Base-by-base conservation (phyloP, 306 rosid species). In the Begonia peltatifolia region DNA sequence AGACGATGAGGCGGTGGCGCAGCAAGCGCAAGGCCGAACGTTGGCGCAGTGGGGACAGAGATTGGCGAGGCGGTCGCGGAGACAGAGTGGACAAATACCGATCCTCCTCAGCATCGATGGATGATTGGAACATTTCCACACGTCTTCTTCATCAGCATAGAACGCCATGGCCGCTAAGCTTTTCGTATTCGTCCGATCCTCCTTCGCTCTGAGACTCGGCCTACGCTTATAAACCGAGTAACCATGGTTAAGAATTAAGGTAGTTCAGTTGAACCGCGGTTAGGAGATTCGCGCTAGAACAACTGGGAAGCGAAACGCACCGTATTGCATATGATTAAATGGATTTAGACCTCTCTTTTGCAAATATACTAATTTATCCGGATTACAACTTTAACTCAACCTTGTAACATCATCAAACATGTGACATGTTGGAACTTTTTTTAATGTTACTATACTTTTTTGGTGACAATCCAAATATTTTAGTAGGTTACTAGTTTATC, bases 31-130 rank as follows among this genome's bases (percentile, higher is more conserved):
- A 5, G 99, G 99, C 63, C 95, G 94, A 12, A 75, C 81, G 76
- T 75, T 77, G 56, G 88, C 99, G 64, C 99, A 90, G 51, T 83
- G 82, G 14, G 95, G 99, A 44, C 99, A 90, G 50, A 90, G 95
- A 18, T 71, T 54, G 14, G 55, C 62, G 25, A 90, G 95, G 22
- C 93, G 94, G 50, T 90, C 95, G 3, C 92, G 99, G 56, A 90
- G 99, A 56, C 99, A 90, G 11, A 54, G 56, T 30, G 78, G 81
- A 63, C 99, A 90, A 60, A 90, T 55, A 54, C 99, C 99, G 10
- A 62, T 76, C 48, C 76, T 76, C 46, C 99, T 75, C 9, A 92
- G 92, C 59, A 80, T 86, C 0, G 99, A 79, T 0, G 95, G 99
- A 63, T 90, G 99, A 44, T 75, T 83, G 0, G 17, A 58, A 65